Conservation (phyloP, 352 stramenopile genomes). For the Pythium periplocum region DNA sequence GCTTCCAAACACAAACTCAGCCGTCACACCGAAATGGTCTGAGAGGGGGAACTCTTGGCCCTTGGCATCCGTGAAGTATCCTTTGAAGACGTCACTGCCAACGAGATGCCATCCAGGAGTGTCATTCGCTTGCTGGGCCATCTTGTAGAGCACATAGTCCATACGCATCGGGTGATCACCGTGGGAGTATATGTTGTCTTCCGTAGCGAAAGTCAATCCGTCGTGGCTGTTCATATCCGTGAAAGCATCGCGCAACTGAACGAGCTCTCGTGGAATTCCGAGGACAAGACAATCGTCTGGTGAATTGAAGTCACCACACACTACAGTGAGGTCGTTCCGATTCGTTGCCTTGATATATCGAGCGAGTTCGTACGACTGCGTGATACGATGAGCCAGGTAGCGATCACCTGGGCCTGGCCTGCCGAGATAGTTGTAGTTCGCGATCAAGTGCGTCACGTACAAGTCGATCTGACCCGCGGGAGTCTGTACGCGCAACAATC, state of each 20-base stretch:
- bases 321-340: constrained; percentile 45
- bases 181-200: constrained; percentile 79
- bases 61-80: constrained; percentile 58
- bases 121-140: constrained; percentile 11
- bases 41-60: constrained; percentile 66
- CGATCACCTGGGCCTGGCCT: constrained; percentile 56
- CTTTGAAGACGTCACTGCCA: constrained; percentile 67
- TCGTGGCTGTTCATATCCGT: constrained; percentile 60
- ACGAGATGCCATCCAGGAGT: constrained; percentile 37
- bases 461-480: constrained; percentile 57
- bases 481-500: constrained; percentile 56
- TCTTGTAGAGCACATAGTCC: constrained; percentile 82
- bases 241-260: constrained; percentile 60
- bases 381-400: constrained; percentile 60
- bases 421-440: constrained; percentile 75
- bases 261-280: constrained; percentile 42
- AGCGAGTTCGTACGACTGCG: constrained; percentile 70
- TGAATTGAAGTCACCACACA: constrained; percentile 82
- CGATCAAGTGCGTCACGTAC: constrained; percentile 74
- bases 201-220: constrained; percentile 66
- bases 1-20: constrained; percentile 52
- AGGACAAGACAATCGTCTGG: constrained; percentile 69
- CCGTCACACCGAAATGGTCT: constrained; percentile 75
- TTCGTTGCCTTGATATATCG: constrained; percentile 61
- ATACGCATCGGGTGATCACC: constrained; percentile 81